phyloP scores from a whole-genome alignment of 306 rosid genomes.

The Morella rubra region DNA sequence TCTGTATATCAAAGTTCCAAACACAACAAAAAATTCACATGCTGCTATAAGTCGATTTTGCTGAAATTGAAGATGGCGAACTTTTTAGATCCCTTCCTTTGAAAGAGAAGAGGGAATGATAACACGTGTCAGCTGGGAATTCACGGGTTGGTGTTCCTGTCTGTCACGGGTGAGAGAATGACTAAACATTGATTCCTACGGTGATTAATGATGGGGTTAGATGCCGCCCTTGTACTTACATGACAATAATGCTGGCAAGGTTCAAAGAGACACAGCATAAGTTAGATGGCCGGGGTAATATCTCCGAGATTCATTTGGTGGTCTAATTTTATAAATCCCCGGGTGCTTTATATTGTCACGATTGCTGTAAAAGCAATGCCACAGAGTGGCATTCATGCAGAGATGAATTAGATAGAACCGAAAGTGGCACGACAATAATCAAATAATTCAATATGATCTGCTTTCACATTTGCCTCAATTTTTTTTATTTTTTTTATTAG shows the following conservation, averaged over 20 bases:
- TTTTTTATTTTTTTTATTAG: background rate
- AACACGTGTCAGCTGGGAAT: conserved; percentile 44
- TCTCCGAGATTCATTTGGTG: background rate
- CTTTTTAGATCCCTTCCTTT: background rate
- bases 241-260: background rate
- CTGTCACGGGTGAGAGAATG: conserved; percentile 51
- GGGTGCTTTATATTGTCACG: background rate
- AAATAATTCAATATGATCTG: background rate
- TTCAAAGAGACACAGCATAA: conserved; percentile 23
- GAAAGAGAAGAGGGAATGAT: conserved; percentile 14
- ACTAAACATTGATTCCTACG: conserved; percentile 20
- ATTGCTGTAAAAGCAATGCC: background rate
- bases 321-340: background rate
- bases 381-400: background rate
- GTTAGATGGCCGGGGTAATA: conserved; percentile 11
- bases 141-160: conserved; percentile 55
- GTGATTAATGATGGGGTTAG: conserved; percentile 13
- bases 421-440: background rate
- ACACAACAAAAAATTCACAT: conserved; percentile 41
- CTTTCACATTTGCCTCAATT: too few species aligned
- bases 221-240: conserved; percentile 3
- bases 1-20: conserved; percentile 35
- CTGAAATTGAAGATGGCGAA: conserved; percentile 18
- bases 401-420: background rate
- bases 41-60: conserved; percentile 41